Percentiles rank a stretch among this genome's conserved stretches.
Conservation (phyloP, 2,329 filamentous ascomycete species). For the Xylariaceae sp. region DNA sequence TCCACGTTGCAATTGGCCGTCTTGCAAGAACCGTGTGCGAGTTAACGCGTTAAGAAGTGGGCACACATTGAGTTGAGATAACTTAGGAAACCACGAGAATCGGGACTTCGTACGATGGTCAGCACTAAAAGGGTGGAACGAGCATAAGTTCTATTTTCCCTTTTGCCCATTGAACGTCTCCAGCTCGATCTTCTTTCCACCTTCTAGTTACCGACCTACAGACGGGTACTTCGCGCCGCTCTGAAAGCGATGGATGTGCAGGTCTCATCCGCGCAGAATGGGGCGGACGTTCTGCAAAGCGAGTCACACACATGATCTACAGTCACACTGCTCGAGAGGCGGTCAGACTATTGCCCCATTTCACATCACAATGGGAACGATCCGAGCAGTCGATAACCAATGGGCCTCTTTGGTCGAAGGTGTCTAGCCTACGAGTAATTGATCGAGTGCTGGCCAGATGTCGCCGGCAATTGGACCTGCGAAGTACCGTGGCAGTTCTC, state of each 20-base stretch:
- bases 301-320: conserved; percentile 20
- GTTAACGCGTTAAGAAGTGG: no score
- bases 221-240: conserved; percentile 4
- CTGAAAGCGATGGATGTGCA: conserved; percentile 5
- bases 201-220: background rate
- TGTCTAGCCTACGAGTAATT: conserved; percentile 31
- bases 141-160: background rate
- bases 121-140: no score
- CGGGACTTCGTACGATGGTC: no score
- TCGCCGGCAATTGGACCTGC: conserved; percentile 39
- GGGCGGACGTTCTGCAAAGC: conserved; percentile 16
- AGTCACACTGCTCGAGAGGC: conserved; percentile 17
- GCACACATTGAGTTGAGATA: no score
- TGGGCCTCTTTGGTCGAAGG: conserved; percentile 34
- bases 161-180: background rate
- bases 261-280: conserved; percentile 13
- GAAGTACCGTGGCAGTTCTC: conserved; percentile 32
- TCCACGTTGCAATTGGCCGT: background rate
- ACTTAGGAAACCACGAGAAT: no score
- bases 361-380: background rate
- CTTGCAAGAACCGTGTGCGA: no score
- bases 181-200: background rate
- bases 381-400: conserved; percentile 32
- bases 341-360: conserved; percentile 11
- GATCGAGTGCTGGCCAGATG: conserved; percentile 33